Base-by-base conservation (phyloP, 352 stramenopile genomes). In the Globisporangium polare region DNA sequence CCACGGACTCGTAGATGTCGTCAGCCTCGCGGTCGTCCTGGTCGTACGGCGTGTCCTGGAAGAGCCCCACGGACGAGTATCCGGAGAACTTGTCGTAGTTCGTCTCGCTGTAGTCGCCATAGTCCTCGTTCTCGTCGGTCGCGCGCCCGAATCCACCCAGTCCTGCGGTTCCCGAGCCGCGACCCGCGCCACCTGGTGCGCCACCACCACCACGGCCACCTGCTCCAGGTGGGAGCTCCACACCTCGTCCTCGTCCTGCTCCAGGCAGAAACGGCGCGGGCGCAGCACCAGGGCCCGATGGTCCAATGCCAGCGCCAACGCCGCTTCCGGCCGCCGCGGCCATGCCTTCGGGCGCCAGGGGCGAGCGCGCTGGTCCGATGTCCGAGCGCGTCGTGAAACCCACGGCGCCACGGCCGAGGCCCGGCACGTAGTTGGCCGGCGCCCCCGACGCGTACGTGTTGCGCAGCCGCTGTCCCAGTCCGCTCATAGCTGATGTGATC, bases 321-420 rank as follows among this genome's bases (percentile, higher is more conserved):
- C 47, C 47, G 47, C 24, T 53, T 13, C 47, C 47, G 5, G 49
- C 49, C 15, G 49, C 49, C 8, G 49, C 26, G 13, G 49, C 49
- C 17, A 39, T 54, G 7, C 49, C 49, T 39, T 54, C 49, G 18
- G 49, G 49, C 3, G 49, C 49, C 49, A 54, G 17, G 7, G 86
- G 76, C 9, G 83, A 75, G 20, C 88, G 77, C 53, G 90, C 94
- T 4, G 95, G 92, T 6, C 96, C 97, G 63, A 99, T 98, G 69
- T 99, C 96, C 54, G 89, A 98, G 15, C 96, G 92, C 18, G 96
- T 99, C 6, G 96, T 98, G 74, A 99, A 99, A 24, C 97, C 97
- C 41, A 98, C 83, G 31, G 96, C 97, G 53, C 97, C 97, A 55
- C 96, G 91, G 26, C 97, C 97, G 7, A 98, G 75, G 54, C 97